A percentile compares a stretch with the other conserved stretches of the same genome.
These are phyloP conservation scores for Albugo candida DNA, from an alignment of 352 stramenopile species.

Conservation along the genomic window DNA sequence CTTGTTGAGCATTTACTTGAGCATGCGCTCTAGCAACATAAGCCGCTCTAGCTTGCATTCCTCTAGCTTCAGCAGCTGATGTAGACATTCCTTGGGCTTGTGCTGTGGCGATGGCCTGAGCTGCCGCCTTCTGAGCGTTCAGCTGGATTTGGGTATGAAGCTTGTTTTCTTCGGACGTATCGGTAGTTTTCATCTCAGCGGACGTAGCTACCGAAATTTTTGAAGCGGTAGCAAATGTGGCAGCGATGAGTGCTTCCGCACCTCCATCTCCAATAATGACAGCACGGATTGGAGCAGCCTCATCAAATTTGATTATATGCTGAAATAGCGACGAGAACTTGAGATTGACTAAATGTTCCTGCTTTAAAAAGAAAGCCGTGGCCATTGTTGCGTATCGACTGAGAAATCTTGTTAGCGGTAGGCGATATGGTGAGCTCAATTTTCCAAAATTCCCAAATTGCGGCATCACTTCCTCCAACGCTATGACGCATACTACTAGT, in stretches of 20 bases:
- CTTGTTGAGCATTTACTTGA: slow-evolving; percentile 68
- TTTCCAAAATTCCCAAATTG: slow-evolving; percentile 80
- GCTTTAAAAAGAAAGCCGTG: slow-evolving; percentile 78
- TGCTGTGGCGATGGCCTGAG: slow-evolving; percentile 51
- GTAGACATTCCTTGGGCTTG: slow-evolving; percentile 59
- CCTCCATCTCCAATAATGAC: slow-evolving; percentile 78
- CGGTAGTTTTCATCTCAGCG: slow-evolving; percentile 15
- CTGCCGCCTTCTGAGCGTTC: slow-evolving; percentile 66
- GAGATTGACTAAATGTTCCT: slow-evolving; percentile 53
- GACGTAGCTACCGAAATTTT: slow-evolving; percentile 26
- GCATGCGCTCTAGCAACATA: slow-evolving; percentile 73
- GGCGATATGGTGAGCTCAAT: slow-evolving; percentile 82
- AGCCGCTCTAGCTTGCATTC: slow-evolving; percentile 61
- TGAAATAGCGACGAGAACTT: slow-evolving; percentile 89
- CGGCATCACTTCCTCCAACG: slow-evolving; percentile 84
- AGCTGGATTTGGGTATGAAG: slow-evolving; percentile 73
- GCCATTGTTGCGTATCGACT: slow-evolving; percentile 79
- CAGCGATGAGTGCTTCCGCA: slow-evolving; percentile 78
- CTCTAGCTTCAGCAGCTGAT: slow-evolving; percentile 45
- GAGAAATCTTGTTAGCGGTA: slow-evolving; percentile 84
- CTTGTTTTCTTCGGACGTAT: slow-evolving; percentile 44
- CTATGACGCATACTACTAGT: slow-evolving; percentile 88
- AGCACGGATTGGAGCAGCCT: slow-evolving; percentile 70
- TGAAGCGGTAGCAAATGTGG: slow-evolving; percentile 77
- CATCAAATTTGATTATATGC: slow-evolving; percentile 82